phyloP scores from a whole-genome alignment of 2,329 filamentous ascomycete genomes.

The Trichophyton simii region DNA sequence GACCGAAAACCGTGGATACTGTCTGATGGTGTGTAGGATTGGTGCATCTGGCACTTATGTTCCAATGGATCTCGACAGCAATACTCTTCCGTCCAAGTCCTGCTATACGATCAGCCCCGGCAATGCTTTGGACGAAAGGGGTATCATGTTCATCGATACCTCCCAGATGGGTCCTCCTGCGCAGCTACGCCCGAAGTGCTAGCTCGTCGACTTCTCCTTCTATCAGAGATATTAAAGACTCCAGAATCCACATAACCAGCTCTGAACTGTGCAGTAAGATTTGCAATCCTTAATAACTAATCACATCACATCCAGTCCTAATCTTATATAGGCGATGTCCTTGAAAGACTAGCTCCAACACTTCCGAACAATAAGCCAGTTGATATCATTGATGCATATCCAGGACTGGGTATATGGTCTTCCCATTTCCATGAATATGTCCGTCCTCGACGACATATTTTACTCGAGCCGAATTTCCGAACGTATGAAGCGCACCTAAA shows the following conservation, averaged over 20 bases:
- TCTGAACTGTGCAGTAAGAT: slow-evolving; percentile 25
- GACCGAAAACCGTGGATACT: background rate
- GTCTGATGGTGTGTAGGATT: background rate
- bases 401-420: slow-evolving; percentile 68
- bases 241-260: slow-evolving; percentile 19
- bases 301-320: background rate
- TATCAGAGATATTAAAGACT: background rate
- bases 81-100: background rate
- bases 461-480: slow-evolving; percentile 59
- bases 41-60: background rate
- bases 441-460: slow-evolving; percentile 65
- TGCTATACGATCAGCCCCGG: background rate
- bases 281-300: background rate
- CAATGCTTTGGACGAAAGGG: background rate
- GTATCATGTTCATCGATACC: background rate
- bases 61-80: background rate
- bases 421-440: slow-evolving; percentile 60
- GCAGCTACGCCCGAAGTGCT: background rate
- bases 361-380: slow-evolving; percentile 61
- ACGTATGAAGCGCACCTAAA: slow-evolving; percentile 51
- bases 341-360: slow-evolving; percentile 56
- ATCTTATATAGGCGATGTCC: slow-evolving; percentile 45
- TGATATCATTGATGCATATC: slow-evolving; percentile 78
- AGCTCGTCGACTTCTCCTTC: background rate
- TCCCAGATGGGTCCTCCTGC: background rate